Evolutionary conservation across 2,329 filamentous ascomycete species (phyloP).

Genomic region (Ceratocystis alfenasii): DNA sequence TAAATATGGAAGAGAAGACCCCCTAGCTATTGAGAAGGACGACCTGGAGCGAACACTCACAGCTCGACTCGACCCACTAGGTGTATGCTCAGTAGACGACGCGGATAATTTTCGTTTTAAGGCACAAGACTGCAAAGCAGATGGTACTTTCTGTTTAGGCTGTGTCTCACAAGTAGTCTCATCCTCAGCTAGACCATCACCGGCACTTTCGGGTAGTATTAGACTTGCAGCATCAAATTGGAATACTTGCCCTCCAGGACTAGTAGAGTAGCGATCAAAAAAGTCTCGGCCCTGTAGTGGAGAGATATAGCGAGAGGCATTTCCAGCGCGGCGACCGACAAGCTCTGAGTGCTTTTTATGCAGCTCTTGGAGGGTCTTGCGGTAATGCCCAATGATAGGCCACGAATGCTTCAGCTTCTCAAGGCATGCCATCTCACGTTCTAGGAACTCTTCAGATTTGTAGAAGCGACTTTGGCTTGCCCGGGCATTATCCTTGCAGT

Average conservation of each 20-base stretch:
- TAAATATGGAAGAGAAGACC: background rate
- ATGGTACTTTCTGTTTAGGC: background rate
- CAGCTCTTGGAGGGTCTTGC: constrained; percentile 64
- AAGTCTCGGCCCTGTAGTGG: constrained; percentile 43
- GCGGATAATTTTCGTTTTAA: background rate
- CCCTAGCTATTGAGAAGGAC: background rate
- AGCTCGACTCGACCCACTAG: background rate
- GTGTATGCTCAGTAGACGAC: background rate
- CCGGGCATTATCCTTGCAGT: constrained; percentile 42
- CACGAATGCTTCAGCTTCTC: constrained; percentile 61
- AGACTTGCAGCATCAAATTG: constrained; percentile 64
- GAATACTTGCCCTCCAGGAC: constrained; percentile 46
- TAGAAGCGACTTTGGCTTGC: constrained; percentile 51
- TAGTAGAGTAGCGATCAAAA: constrained; percentile 60
- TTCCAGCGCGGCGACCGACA: constrained; percentile 34
- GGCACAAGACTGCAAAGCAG: background rate
- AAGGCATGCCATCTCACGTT: constrained; percentile 68
- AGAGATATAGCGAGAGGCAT: constrained; percentile 4
- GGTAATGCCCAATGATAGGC: constrained; percentile 68
- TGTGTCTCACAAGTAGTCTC: background rate
- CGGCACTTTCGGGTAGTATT: constrained; percentile 49
- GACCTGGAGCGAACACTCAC: background rate
- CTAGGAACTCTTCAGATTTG: constrained; percentile 55
- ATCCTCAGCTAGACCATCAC: background rate
- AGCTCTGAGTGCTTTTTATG: constrained; percentile 69